phyloP scores from a whole-genome alignment of 148 eudicot genomes.

The Arbutus unedo region DNA sequence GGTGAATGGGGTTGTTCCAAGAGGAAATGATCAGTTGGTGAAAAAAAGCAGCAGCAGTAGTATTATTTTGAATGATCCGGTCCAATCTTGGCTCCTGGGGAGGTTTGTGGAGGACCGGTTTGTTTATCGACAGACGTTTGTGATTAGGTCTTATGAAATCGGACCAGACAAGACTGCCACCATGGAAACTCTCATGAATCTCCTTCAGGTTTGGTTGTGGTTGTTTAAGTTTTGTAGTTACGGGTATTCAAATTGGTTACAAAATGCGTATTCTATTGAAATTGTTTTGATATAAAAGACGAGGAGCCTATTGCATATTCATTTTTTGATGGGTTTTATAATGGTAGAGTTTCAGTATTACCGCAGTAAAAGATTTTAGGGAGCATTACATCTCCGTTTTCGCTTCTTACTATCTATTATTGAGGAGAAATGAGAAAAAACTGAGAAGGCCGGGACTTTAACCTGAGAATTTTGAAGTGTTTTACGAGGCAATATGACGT shows the following conservation, averaged over 20 bases:
- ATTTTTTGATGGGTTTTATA: too few species aligned
- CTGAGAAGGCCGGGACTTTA: too few species aligned
- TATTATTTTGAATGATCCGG: conserved; percentile 20
- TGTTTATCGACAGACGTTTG: conserved; percentile 63
- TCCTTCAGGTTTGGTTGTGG: conserved; percentile 50
- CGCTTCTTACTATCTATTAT: too few species aligned
- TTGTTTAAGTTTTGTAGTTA: neutral
- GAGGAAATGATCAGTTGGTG: neutral
- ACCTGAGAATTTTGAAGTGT: too few species aligned
- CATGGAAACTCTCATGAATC: conserved; percentile 87
- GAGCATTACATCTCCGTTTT: too few species aligned
- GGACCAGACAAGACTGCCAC: conserved; percentile 90
- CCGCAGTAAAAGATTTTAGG: too few species aligned
- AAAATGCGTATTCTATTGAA: neutral
- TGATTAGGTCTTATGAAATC: conserved; percentile 78
- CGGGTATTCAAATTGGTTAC: neutral
- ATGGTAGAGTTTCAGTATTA: neutral
- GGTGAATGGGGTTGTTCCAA: conserved; percentile 48
- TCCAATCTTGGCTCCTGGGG: conserved; percentile 46
- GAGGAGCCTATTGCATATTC: too few species aligned
- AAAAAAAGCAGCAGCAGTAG: neutral
- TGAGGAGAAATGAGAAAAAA: too few species aligned
- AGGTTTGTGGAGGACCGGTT: conserved; percentile 54
- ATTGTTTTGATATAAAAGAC: too few species aligned
- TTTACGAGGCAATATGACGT: neutral